Evolutionary conservation across 2,329 filamentous ascomycete genomes (phyloP), one percentile per base, ranked within the genome.

Genomic region (Lachnellula cervina): DNA sequence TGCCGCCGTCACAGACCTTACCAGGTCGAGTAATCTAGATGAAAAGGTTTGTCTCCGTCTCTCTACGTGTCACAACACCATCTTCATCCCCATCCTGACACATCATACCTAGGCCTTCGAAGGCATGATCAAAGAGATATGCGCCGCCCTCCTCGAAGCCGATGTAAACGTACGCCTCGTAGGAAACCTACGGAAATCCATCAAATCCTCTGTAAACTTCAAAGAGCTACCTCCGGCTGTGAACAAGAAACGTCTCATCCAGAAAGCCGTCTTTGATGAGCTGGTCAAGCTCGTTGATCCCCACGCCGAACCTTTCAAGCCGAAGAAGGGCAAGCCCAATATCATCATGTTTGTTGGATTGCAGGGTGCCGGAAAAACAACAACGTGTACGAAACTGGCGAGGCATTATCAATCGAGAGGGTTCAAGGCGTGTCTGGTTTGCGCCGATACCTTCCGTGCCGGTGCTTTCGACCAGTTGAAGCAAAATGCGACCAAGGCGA

Each of bases 291-390:
- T 99, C 50, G 94, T 99, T 64, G 91, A 99, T 68, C 94, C 94
- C 25, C 93, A 97, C 73, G 87, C 89, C 66, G 92, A 96, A 63
- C 88, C 93, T 0, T 99, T 96, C 80, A 94, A 95, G 72, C 92
- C 93, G 21, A 96, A 95, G 77, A 99, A 97, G 76, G 91, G 92
- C 62, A 94, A 91, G 72, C 80, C 88, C 61, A 99, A 97, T 72
- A 89, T 99, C 70, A 97, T 99, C 74, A 99, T 99, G 94, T 97
- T 99, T 72, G 94, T 99, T 60, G 94, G 94, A 76, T 80, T 99
- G 49, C 94, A 99, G 74, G 94, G 94, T 78, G 90, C 93, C 5
- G 94, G 94, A 72, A 99, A 99, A 75, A 99, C 94, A 23, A 99
- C 94, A 1, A 95, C 93, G 13, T 97, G 94, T 80, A 99, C 94